Base-by-base conservation (phyloP, 768 basidiomycete species). In the Russula griseocarnosa region DNA sequence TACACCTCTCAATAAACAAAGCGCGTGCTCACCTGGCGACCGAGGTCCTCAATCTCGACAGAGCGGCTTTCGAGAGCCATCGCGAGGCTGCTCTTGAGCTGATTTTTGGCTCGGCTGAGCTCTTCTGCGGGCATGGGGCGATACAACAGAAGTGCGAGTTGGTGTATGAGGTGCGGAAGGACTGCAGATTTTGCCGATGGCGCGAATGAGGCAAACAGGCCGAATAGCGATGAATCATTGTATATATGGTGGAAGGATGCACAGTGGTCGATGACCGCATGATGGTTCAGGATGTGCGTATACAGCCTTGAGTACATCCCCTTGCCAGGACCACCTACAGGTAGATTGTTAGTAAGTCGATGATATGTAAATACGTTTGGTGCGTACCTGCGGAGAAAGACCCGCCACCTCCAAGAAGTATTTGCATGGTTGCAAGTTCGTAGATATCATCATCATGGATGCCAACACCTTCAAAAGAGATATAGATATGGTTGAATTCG, bases 281-380 rank as follows among this genome's bases (percentile, higher is more conserved):
- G 92, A 71, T 92, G 89, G 74, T 98, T 98, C 62, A 98, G 86
- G 70, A 98, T 93, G 72, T 94, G 87, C 10, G 94, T 97, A 78
- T 98, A 98, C 32, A 98, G 77, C 28, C 96, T 88, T 38, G 94
- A 94, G 80, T 97, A 98, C 96, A 98, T 98, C 70, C 96, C 96
- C 78, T 98, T 98, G 20, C 96, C 96, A 3, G 96, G 96, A 4
- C 96, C 96, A 67, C 96, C 94, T 83, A 69, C 58, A 69, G 58
- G 60, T 55, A 58, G 56, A 38, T 60, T n/a, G 44, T 59, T 51
- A 57, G 50, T 7, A 36, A 54, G 38, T 60, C 8, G 52, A 38
- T 5, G 10, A 38, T 10, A 26, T 22, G 7, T 56, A 24, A 65
- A 32, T 58, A 30, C 5, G 20, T 0, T 47, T 8, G 28, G 22